Conservation (phyloP, 805 yeast species). For the Clavispora fructus region DNA sequence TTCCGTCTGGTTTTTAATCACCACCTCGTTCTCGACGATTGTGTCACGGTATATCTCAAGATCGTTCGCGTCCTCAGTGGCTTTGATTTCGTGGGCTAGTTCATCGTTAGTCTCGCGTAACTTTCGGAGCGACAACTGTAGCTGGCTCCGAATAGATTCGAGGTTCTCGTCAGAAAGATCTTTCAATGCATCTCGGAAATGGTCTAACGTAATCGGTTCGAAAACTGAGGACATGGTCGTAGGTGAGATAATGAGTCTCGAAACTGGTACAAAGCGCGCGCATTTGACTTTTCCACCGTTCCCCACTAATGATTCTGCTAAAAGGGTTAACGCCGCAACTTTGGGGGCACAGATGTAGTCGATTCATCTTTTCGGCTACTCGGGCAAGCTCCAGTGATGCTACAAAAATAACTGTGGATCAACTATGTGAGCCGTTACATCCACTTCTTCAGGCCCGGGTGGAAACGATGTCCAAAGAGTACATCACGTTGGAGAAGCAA, state of each 20-base stretch:
- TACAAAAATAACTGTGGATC: not conserved
- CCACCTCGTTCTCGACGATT: slow-evolving; percentile 50
- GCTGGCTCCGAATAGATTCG: slow-evolving; percentile 10
- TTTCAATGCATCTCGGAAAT: slow-evolving; percentile 48
- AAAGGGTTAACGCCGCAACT: not conserved
- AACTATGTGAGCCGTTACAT: slow-evolving; percentile 22
- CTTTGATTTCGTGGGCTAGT: slow-evolving; percentile 37
- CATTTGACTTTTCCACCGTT: not conserved
- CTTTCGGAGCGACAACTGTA: slow-evolving; percentile 28
- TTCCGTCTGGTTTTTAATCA: slow-evolving; percentile 46
- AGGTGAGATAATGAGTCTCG: not conserved
- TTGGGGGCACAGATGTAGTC: not conserved
- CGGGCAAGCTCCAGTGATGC: not conserved
- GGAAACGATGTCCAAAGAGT: slow-evolving; percentile 25
- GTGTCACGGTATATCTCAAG: slow-evolving; percentile 49
- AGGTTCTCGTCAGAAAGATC: slow-evolving; percentile 45
- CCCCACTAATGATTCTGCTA: not conserved
- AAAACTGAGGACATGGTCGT: slow-evolving; percentile 18
- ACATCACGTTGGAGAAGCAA: slow-evolving; percentile 20
- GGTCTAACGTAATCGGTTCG: slow-evolving; percentile 26
- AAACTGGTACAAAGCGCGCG: not conserved
- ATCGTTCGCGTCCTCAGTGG: slow-evolving; percentile 34
- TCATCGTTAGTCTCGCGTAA: slow-evolving; percentile 46
- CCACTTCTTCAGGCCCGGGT: slow-evolving; percentile 38
- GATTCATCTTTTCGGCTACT: no score